Evolutionary conservation across 768 basidiomycete species (phyloP), one percentile per base, ranked within the genome.

Genomic region (Boletus rex-veris): DNA sequence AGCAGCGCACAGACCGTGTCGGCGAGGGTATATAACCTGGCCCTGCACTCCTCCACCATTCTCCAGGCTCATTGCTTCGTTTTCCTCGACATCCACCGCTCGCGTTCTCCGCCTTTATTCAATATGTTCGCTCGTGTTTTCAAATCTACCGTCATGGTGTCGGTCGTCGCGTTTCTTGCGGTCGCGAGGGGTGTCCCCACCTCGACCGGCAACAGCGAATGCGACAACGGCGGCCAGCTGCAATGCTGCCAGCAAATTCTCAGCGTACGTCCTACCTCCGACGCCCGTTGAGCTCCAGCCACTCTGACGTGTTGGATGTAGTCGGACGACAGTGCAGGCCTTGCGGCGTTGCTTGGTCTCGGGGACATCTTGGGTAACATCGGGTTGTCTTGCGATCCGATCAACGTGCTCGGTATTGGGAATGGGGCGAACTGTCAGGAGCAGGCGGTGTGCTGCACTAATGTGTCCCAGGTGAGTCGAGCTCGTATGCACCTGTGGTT

Each of bases 71-170:
- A 6, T 37, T 38, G 43, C 40, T 38, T 50, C 36, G 21, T 38
- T 19, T 16, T 15, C 41, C 24, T 46, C 16, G 26, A 28, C 37
- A 37, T 57, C 30, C 28, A 10, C 16, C 37, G 21, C 30, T 50
- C 33, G 15, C 42, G 4, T 26, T 33, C 45, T 50, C 16, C 35
- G 5, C 48, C 33, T 39, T 28, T 39, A 5, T 39, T 31, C 35
- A 44, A 11, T 51, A 64, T 63, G 63, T 53, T 56, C 35, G n/a
- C 53, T 31, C 43, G 47, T 14, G 14, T 18, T 14, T 51, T 59
- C 49, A 60, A 53, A 36, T 63, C 56, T 12, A 26, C 54, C 21
- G 33, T 58, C 47, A 7, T 52, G 41, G 35, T 53, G n/a, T 57
- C 57, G 14, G 42, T 54, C 48, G 36, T 54, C 42, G 48, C 51